These are phyloP conservation scores for Dryas drummondii DNA, from an alignment of 306 rosid genomes.

Conservation along the genomic window DNA sequence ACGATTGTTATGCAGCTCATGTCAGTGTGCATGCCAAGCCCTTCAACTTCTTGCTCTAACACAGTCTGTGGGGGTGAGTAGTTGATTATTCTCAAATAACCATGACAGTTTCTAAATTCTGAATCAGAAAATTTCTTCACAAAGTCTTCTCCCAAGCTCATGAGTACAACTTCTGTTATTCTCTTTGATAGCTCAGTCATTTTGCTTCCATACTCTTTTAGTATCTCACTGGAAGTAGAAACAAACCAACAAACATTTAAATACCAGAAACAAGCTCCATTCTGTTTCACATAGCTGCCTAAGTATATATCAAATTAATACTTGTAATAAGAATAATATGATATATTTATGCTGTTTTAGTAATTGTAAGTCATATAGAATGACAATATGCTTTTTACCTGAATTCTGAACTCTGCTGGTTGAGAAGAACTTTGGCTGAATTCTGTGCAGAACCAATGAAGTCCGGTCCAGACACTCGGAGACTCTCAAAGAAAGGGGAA, in stretches of 20 bases:
- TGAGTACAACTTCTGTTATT: conserved; percentile 46
- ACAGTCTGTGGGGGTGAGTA: conserved; percentile 43
- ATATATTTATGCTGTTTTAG: no score
- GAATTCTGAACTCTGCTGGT: conserved; percentile 43
- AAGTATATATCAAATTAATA: no score
- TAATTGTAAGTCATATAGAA: no score
- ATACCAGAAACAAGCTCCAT: no score
- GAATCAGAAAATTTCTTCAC: conserved; percentile 40
- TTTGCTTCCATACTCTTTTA: conserved; percentile 61
- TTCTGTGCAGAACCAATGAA: conserved; percentile 55
- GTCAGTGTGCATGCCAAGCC: conserved; percentile 74
- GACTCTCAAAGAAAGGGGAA: conserved; percentile 74
- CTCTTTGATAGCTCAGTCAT: conserved; percentile 58
- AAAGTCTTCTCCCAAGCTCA: conserved; percentile 54
- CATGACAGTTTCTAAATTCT: conserved; percentile 60
- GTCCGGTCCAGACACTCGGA: conserved; percentile 61
- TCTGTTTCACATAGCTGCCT: no score
- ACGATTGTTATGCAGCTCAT: conserved; percentile 72
- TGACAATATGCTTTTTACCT: conserved; percentile 30
- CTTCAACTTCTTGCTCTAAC: conserved; percentile 45
- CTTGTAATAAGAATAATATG: no score
- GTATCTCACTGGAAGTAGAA: conserved; percentile 40
- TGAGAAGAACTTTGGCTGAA: conserved; percentile 47
- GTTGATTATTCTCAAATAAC: conserved; percentile 66
- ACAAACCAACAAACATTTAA: neutral